Evolutionary conservation across 768 basidiomycete species (phyloP), one percentile per base, ranked within the genome.

Genomic region (Mycena vulgaris): DNA sequence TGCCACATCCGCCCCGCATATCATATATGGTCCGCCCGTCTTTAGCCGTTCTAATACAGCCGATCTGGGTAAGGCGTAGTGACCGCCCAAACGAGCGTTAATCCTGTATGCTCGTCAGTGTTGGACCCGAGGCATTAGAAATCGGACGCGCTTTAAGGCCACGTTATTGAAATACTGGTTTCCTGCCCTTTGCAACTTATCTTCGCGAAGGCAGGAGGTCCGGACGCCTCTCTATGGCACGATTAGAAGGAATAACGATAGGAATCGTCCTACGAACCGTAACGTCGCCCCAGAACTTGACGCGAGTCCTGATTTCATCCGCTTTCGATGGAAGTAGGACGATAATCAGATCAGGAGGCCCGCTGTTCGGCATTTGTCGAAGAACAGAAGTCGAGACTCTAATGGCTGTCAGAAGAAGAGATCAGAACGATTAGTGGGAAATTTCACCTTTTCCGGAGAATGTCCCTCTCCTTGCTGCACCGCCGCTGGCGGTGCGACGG

Each of bases 271-370:
- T 28, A 66, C 75, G 21, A 66, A 78, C 83, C 82, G 27, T 70
- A 17, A 81, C 76, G 74, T 91, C 90, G 0, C 91, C 90, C 83
- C 86, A 90, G 27, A 83, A 82, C 68, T 93, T 93, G 28, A 92
- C 83, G 0, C 72, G 58, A 3, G 77, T 78, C 16, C 88, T 77
- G 0, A 89, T 80, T 0, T 84, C 84, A 0, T 83, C 84, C 0
- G 89, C 89, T 17, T 81, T 80, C 0, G 79, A 69, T 0, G 91
- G 90, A 21, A 92, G 81, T 5, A 93, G 79, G 0, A 86, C 85
- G 6, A 93, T 49, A 0, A 92, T 75, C 17, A 91, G 62, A 35
- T 79, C 64, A 11, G 69, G 55, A 5, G 64, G 39, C 8, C 40
- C 37, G 21, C 19, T 1, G 7, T 45, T 6, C 6, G n/a, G 19